Conservation (phyloP, 2,329 filamentous ascomycete genomes). For the Myriosclerotinia curreyana region DNA sequence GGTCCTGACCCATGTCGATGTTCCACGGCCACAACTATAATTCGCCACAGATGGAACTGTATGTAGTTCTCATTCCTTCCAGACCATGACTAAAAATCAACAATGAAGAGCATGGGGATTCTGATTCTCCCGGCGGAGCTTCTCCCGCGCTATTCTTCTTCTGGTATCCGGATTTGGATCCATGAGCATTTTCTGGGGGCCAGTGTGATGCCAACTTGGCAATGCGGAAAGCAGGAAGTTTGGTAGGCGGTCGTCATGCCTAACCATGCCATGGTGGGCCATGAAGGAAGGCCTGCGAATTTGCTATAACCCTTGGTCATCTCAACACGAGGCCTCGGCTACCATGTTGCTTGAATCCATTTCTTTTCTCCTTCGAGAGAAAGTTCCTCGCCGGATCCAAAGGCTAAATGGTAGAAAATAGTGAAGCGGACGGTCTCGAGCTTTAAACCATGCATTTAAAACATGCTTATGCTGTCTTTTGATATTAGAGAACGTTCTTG, state of each 20-base stretch:
- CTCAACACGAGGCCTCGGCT: conserved; percentile 54
- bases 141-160: conserved; percentile 44
- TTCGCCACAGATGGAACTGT: conserved; percentile 61
- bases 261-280: conserved; percentile 46
- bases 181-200: conserved; percentile 45
- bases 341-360: conserved; percentile 58
- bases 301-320: conserved; percentile 61
- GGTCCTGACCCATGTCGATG: conserved; percentile 64
- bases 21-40: conserved; percentile 61
- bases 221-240: conserved; percentile 62
- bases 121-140: conserved; percentile 41
- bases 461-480: conserved; percentile 47
- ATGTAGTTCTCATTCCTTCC: conserved; percentile 60
- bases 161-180: conserved; percentile 40
- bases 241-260: conserved; percentile 58
- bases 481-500: conserved; percentile 50
- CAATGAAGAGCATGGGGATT: conserved; percentile 54
- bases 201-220: conserved; percentile 54
- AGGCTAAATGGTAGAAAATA: conserved; percentile 61
- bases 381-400: conserved; percentile 42
- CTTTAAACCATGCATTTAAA: too few species aligned
- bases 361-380: conserved; percentile 43
- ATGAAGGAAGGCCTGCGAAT: conserved; percentile 53
- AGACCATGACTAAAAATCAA: conserved; percentile 66
- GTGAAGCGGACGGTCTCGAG: conserved; percentile 61